Conservation (phyloP, 1,284 basidiomycete species). For the Tilletia setariae region DNA sequence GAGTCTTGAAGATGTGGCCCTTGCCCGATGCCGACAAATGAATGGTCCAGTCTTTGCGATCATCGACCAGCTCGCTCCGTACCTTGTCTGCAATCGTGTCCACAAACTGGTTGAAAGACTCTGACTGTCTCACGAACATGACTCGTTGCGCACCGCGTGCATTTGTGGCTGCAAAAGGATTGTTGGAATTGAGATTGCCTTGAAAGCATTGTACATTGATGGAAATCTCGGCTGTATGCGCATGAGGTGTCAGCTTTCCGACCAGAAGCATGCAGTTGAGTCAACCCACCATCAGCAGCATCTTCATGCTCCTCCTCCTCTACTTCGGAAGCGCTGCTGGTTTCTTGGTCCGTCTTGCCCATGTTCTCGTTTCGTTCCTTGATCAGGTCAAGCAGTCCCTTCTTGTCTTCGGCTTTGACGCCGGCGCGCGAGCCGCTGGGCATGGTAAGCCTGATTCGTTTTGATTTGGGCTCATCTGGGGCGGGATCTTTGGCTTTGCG, state of each 20-base stretch:
- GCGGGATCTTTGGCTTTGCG: no score
- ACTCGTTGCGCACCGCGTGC: not conserved
- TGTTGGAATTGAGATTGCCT: not conserved
- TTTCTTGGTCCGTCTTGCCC: not conserved
- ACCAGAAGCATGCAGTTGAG: not conserved
- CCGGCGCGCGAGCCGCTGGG: no score
- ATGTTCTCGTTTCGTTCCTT: not conserved
- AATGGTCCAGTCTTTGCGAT: not conserved
- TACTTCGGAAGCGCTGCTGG: not conserved
- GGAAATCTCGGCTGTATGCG: not conserved
- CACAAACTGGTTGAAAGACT: not conserved
- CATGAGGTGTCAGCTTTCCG: not conserved
- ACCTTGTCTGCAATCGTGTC: not conserved
- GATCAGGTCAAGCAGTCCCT: not conserved
- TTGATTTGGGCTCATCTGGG: no score
- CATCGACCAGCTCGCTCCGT: not conserved
- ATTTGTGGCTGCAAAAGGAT: not conserved
- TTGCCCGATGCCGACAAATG: not conserved
- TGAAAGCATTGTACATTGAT: not conserved
- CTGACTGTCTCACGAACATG: not conserved
- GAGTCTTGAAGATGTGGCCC: not conserved
- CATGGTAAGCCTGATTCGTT: no score
- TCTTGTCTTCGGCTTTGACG: conserved; percentile 1
- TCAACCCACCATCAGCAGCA: not conserved
- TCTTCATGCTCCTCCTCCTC: not conserved